Evolutionary conservation across 2,329 filamentous ascomycete genomes (phyloP).

Genomic region (Purpureocillium lavendulum): DNA sequence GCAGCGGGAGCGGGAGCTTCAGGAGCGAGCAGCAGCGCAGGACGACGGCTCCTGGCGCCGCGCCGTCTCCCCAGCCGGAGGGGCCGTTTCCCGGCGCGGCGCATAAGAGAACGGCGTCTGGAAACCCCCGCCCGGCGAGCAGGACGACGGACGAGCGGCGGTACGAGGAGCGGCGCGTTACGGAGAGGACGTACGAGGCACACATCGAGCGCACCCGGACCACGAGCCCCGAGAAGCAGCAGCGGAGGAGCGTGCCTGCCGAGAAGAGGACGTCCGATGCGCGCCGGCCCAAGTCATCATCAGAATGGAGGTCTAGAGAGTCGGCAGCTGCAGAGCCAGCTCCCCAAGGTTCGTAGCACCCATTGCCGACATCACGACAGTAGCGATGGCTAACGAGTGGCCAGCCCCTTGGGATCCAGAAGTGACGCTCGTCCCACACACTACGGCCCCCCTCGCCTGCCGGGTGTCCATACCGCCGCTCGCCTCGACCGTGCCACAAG

Average conservation of each 20-base stretch:
- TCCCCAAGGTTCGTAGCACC: conserved; percentile 34
- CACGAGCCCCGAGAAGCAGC: conserved; percentile 50
- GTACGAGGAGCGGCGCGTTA: conserved; percentile 45
- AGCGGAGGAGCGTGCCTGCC: conserved; percentile 29
- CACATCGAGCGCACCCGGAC: conserved; percentile 55
- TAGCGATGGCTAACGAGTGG: background rate
- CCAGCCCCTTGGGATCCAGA: conserved; percentile 67
- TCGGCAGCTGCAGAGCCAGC: conserved; percentile 30
- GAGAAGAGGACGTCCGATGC: conserved; percentile 29
- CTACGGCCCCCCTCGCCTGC: conserved; percentile 63
- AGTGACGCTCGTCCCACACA: conserved; percentile 61
- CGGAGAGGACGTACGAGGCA: conserved; percentile 48
- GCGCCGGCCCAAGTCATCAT: conserved; percentile 29
- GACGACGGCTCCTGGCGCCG: conserved; percentile 20
- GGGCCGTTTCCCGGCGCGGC: conserved; percentile 29
- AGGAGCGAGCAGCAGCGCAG: conserved; percentile 26
- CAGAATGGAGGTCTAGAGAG: conserved; percentile 37
- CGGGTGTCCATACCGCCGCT: conserved; percentile 59
- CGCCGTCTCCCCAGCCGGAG: conserved; percentile 22
- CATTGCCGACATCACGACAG: background rate
- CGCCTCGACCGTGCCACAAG: conserved; percentile 63
- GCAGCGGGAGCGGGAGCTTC: conserved; percentile 15
- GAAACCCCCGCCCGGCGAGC: conserved; percentile 43
- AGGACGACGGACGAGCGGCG: conserved; percentile 31
- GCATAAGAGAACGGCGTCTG: conserved; percentile 51